Evolutionary conservation across 371 early-diverging fungal species (phyloP).

Genomic region (Zancudomyces culisetae): DNA sequence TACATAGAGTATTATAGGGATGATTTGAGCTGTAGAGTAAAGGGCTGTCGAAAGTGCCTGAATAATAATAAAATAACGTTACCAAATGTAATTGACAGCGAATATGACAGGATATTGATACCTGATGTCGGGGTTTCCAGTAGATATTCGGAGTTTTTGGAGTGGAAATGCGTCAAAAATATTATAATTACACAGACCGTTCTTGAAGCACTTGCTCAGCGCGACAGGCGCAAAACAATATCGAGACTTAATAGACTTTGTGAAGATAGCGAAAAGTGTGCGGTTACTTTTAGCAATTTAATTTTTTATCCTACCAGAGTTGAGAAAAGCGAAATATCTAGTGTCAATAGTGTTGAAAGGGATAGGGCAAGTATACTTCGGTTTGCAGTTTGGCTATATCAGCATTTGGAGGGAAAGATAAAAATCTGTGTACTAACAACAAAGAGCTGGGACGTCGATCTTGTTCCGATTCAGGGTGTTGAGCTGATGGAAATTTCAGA

Average conservation of each 20-base stretch:
- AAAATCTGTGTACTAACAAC: background rate
- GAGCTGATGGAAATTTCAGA: background rate
- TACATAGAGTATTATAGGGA: conserved; percentile 1
- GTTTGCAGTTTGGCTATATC: background rate
- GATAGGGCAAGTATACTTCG: background rate
- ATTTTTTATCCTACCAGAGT: background rate
- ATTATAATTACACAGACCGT: conserved; percentile 4
- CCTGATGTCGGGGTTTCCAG: conserved; percentile 3
- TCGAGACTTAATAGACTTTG: background rate
- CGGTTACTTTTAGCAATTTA: background rate
- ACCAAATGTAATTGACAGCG: background rate
- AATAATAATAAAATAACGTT: background rate
- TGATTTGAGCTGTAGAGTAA: background rate
- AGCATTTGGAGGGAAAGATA: background rate
- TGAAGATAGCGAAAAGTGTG: background rate
- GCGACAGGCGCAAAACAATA: background rate
- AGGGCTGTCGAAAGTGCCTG: background rate
- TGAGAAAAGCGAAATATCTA: background rate
- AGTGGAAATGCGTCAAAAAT: background rate
- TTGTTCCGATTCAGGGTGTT: background rate
- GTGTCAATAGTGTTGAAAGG: background rate
- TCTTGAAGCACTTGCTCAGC: conserved; percentile 2
- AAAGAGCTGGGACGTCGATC: background rate
- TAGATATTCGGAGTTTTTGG: conserved; percentile 1
- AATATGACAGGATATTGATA: background rate